Evolutionary conservation across 345 rosid genomes (phyloP), one percentile per base, ranked within the genome.

Genomic region (Hirschfeldia incana): DNA sequence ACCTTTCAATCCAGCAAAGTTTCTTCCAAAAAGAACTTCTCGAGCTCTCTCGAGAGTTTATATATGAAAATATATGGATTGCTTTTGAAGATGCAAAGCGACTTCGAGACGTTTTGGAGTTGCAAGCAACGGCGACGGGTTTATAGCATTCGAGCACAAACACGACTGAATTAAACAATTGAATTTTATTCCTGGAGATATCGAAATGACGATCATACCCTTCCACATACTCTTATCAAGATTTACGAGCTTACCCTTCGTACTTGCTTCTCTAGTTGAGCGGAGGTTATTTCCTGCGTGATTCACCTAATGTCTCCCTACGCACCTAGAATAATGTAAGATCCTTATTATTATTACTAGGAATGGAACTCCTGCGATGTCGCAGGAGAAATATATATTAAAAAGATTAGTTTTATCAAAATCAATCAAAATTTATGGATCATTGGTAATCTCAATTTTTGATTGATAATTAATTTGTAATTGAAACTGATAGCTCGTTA

Each of bases 51-150:
- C n/a, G 27, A 8, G 15, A 60, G 42, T 6, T 8, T 27, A n/a
- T 26, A 30, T 66, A 2, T 11, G 28, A 11, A 51, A 11, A 49
- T 17, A 8, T 34, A 11, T 17, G 59, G 37, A 16, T 59, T 67
- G 65, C 30, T 70, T 70, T 49, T 29, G 75, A 73, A 74, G 72
- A 63, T 58, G 80, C 61, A 42, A 69, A 63, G 72, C 57, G 37
- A 21, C 69, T 80, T 74, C 8, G 26, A 73, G 58, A 74, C 75
- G 75, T 2, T 69, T 79, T 17, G 36, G 9, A 62, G 70, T 15
- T 68, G 3, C 1, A 79, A 46, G 75, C 82, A 79, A 79, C 78
- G 75, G 75, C 82, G 82, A 79, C 75, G 75, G 30, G 78, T 74
- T 79, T 74, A 79, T 79, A 79, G 78, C 49, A 67, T 61, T 60